Conservation (phyloP, 495 filamentous ascomycete genomes). For the Podospora anserina region DNA sequence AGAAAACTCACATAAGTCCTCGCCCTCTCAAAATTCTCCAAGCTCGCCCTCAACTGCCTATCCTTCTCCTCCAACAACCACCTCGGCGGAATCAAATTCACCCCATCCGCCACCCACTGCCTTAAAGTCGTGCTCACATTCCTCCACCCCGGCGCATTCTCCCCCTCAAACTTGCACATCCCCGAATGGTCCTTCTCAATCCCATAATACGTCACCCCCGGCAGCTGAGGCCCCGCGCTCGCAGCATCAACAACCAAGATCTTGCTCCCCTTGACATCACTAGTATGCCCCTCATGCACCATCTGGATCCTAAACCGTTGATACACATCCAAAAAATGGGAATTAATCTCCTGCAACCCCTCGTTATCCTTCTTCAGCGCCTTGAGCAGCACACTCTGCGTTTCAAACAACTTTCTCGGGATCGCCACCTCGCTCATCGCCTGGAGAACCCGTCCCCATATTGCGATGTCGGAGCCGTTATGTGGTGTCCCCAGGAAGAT, state of each 20-base stretch:
- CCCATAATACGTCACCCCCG: slow-evolving; percentile 70
- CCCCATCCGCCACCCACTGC: slow-evolving; percentile 63
- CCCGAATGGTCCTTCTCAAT: slow-evolving; percentile 81
- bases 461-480: slow-evolving; percentile 70
- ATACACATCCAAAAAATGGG: slow-evolving; percentile 69
- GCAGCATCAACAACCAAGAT: slow-evolving; percentile 65
- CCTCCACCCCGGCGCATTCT: slow-evolving; percentile 68
- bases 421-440: slow-evolving; percentile 67
- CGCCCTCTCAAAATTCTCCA: slow-evolving; percentile 43
- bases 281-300: slow-evolving; percentile 66
- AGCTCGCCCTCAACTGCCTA: slow-evolving; percentile 41
- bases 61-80: slow-evolving; percentile 64
- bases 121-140: slow-evolving; percentile 68
- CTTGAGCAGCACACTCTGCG: slow-evolving; percentile 64
- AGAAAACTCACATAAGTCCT: slow-evolving; percentile 39
- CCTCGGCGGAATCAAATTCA: slow-evolving; percentile 52
- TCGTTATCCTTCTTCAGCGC: slow-evolving; percentile 76
- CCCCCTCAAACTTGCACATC: slow-evolving; percentile 82
- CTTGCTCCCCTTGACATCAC: slow-evolving; percentile 60
- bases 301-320: slow-evolving; percentile 65
- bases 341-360: slow-evolving; percentile 76
- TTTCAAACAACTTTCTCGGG: slow-evolving; percentile 67
- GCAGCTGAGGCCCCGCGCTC: slow-evolving; percentile 71
- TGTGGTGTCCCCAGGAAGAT: slow-evolving; percentile 89
- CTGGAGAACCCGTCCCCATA: slow-evolving; percentile 72